phyloP scores from a whole-genome alignment of 208 protist genomes.

The Acanthamoeba castellanii region DNA sequence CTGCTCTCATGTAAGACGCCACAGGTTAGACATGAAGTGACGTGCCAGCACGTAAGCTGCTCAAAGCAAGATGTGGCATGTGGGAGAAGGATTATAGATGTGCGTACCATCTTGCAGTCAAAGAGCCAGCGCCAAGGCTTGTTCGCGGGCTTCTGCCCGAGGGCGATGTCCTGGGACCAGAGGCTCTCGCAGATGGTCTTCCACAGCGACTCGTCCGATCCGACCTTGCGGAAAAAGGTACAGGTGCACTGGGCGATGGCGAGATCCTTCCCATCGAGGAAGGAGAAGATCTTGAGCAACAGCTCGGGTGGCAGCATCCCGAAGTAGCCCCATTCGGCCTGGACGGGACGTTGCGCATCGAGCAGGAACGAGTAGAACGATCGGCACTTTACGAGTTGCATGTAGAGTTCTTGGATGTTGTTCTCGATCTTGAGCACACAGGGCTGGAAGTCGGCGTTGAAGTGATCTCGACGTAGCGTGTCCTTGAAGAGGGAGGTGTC shows the following conservation, averaged over 20 bases:
- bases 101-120: conserved; percentile 18
- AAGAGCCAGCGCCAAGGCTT: conserved; percentile 47
- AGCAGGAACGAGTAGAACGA: conserved; percentile 46
- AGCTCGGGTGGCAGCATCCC: conserved; percentile 55
- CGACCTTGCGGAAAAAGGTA: conserved; percentile 35
- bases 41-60: not conserved
- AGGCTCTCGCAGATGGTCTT: not conserved
- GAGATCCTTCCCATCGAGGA: conserved; percentile 42
- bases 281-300: conserved; percentile 55
- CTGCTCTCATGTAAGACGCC: not conserved
- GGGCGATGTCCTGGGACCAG: conserved; percentile 6
- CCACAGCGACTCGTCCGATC: conserved; percentile 44
- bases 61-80: not conserved
- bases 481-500: conserved; percentile 6
- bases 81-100: no score
- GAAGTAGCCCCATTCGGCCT: conserved; percentile 59
- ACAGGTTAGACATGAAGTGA: not conserved
- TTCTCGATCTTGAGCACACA: not conserved
- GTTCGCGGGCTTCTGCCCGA: conserved; percentile 25
- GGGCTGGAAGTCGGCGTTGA: conserved; percentile 16
- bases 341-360: conserved; percentile 6
- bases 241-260: not conserved
- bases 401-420: not conserved
- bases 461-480: not conserved
- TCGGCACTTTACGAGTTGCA: not conserved